Evolutionary conservation across 1,139 yeast species (phyloP).

Genomic region (Magnusiomyces ingens): DNA sequence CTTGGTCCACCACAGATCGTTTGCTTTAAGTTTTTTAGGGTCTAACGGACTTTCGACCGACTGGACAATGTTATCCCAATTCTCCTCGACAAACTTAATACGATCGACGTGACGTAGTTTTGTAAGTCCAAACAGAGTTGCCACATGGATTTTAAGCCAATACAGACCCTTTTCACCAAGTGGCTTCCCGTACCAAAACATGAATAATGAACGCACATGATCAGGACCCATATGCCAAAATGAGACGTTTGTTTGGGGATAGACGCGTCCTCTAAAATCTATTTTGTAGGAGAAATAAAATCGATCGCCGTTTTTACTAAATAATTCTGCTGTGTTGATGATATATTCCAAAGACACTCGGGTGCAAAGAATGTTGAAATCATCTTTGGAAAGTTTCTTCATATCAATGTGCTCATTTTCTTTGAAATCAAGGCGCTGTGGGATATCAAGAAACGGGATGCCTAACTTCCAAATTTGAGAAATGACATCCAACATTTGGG

Average conservation of each 20-base stretch:
- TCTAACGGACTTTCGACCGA: slow-evolving; percentile 47
- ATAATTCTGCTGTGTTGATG: slow-evolving; percentile 80
- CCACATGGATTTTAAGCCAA: slow-evolving; percentile 63
- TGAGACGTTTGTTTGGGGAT: slow-evolving; percentile 59
- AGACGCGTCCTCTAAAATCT: slow-evolving; percentile 76
- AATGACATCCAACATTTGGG: slow-evolving; percentile 54
- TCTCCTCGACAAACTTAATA: slow-evolving; percentile 44
- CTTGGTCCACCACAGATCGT: slow-evolving; percentile 47
- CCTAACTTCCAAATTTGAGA: slow-evolving; percentile 75
- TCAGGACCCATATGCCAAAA: slow-evolving; percentile 59
- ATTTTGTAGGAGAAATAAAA: slow-evolving; percentile 83
- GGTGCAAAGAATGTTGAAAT: slow-evolving; percentile 56
- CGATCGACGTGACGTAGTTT: slow-evolving; percentile 52
- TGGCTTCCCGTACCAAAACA: slow-evolving; percentile 59
- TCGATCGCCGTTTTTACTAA: slow-evolving; percentile 45
- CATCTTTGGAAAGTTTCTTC: slow-evolving; percentile 54
- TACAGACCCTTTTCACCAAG: slow-evolving; percentile 51
- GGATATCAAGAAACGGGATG: slow-evolving; percentile 62
- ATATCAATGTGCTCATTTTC: slow-evolving; percentile 42
- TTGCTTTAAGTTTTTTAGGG: slow-evolving; percentile 16
- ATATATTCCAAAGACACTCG: slow-evolving; percentile 36
- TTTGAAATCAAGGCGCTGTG: slow-evolving; percentile 37
- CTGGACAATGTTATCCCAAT: slow-evolving; percentile 43
- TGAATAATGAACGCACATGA: slow-evolving; percentile 52
- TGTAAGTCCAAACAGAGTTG: slow-evolving; percentile 61